These are phyloP conservation scores for Gilbertella persicaria DNA, from an alignment of 371 early-diverging fungal genomes.

Conservation along the genomic window DNA sequence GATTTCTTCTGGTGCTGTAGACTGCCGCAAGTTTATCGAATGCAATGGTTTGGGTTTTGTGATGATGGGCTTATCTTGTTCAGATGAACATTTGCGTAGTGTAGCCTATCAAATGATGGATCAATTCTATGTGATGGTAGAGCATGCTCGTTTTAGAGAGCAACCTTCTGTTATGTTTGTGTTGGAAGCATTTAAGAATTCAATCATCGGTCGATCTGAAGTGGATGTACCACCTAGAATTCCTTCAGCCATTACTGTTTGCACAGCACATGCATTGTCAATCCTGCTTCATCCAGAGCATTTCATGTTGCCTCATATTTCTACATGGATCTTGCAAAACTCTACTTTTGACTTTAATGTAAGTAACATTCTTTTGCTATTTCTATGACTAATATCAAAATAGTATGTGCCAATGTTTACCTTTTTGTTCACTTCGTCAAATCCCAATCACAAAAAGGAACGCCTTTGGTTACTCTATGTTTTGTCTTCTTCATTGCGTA, in stretches of 20 bases:
- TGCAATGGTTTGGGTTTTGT: slow-evolving; percentile 70
- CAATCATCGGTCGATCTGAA: slow-evolving; percentile 57
- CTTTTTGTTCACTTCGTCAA: slow-evolving; percentile 68
- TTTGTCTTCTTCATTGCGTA: slow-evolving; percentile 51
- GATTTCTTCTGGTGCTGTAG: slow-evolving; percentile 57
- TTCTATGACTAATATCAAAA: neutral
- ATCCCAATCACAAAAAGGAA: slow-evolving; percentile 65
- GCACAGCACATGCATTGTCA: slow-evolving; percentile 66
- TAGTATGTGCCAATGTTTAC: slow-evolving; percentile 84
- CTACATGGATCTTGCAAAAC: slow-evolving; percentile 72
- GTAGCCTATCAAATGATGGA: slow-evolving; percentile 71
- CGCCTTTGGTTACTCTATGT: slow-evolving; percentile 76
- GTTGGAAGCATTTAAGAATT: slow-evolving; percentile 68
- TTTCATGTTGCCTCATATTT: slow-evolving; percentile 74
- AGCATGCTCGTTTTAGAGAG: slow-evolving; percentile 59
- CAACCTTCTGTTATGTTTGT: slow-evolving; percentile 65
- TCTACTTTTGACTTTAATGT: slow-evolving; percentile 74
- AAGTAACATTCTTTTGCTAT: slow-evolving; percentile 13
- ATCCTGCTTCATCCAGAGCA: slow-evolving; percentile 72
- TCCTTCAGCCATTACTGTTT: slow-evolving; percentile 67
- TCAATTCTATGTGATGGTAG: slow-evolving; percentile 60
- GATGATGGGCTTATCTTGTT: slow-evolving; percentile 62
- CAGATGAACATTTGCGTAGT: slow-evolving; percentile 53
- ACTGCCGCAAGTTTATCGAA: slow-evolving; percentile 69
- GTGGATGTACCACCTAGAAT: slow-evolving; percentile 52